Percentiles rank a stretch among this genome's conserved stretches.
Evolutionary conservation across 2,329 filamentous ascomycete genomes (phyloP).

Genomic region (Penicillium sp.): DNA sequence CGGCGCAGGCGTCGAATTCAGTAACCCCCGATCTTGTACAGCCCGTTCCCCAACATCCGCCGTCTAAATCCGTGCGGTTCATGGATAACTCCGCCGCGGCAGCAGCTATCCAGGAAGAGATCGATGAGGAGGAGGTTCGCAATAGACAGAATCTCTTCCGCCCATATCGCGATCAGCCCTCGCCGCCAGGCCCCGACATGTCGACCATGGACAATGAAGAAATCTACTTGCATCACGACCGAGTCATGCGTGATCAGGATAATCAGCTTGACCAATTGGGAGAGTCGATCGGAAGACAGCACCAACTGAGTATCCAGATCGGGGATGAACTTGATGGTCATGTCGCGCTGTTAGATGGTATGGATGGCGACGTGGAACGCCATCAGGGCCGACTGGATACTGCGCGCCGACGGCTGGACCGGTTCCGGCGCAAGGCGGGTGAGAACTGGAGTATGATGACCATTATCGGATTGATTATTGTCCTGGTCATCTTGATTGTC

Average conservation of each 20-base stretch:
- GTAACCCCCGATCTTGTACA: slow-evolving; percentile 42
- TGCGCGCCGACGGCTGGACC: slow-evolving; percentile 69
- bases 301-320: slow-evolving; percentile 92
- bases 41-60: slow-evolving; percentile 45
- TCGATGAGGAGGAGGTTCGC: slow-evolving; percentile 51
- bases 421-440: slow-evolving; percentile 69
- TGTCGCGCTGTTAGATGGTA: slow-evolving; percentile 82
- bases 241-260: slow-evolving; percentile 84
- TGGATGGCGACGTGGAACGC: slow-evolving; percentile 78
- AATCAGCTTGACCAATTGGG: slow-evolving; percentile 86
- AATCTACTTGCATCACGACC: slow-evolving; percentile 79
- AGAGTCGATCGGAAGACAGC: slow-evolving; percentile 81
- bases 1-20: slow-evolving; percentile 48
- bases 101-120: slow-evolving; percentile 30
- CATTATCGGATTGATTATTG: slow-evolving; percentile 77
- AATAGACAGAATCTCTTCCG: slow-evolving; percentile 62
- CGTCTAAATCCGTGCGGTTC: slow-evolving; percentile 80
- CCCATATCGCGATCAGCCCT: slow-evolving; percentile 58
- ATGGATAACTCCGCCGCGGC: slow-evolving; percentile 59
- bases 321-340: slow-evolving; percentile 93
- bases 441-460: slow-evolving; percentile 86
- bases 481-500: slow-evolving; percentile 78
- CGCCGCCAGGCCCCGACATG: slow-evolving; percentile 49
- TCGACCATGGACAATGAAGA: slow-evolving; percentile 72
- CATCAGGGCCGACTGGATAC: slow-evolving; percentile 75